Evolutionary conservation across 192 early-diverging fungal species (phyloP).

Genomic region (Linnemannia elongata): DNA sequence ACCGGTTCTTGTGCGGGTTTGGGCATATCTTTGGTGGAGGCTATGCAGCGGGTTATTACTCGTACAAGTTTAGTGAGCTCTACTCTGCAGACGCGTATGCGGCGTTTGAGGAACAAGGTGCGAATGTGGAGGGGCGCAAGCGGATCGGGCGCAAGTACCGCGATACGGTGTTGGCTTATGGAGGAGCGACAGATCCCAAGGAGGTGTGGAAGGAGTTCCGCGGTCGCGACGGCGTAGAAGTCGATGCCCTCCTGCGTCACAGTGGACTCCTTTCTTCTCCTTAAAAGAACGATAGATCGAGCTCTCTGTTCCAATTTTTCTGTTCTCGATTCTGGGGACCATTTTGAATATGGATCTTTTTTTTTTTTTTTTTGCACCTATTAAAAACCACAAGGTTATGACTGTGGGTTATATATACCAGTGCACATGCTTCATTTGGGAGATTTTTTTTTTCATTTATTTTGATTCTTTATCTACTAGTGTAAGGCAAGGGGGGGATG

Average conservation of each 20-base stretch:
- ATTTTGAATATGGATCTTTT: too few relatives aligned
- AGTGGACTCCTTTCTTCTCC: constrained; percentile 43
- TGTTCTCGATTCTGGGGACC: too few relatives aligned
- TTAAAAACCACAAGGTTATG: too few relatives aligned
- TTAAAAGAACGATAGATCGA: too few relatives aligned
- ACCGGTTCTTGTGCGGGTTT: constrained; percentile 70
- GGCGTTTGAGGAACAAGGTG: constrained; percentile 65
- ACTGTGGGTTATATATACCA: too few relatives aligned
- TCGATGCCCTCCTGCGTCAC: constrained; percentile 68
- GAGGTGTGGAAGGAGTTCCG: constrained; percentile 69
- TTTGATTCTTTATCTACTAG: too few relatives aligned
- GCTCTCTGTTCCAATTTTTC: too few relatives aligned
- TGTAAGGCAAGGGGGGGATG: too few relatives aligned
- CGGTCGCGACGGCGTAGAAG: constrained; percentile 63
- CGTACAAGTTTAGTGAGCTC: constrained; percentile 74
- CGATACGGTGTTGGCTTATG: constrained; percentile 69
- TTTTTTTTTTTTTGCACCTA: too few relatives aligned
- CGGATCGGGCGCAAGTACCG: constrained; percentile 64
- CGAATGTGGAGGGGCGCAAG: constrained; percentile 16
- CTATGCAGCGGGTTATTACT: constrained; percentile 73
- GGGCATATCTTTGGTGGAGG: constrained; percentile 73
- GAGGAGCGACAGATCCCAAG: constrained; percentile 66
- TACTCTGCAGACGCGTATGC: constrained; percentile 75
- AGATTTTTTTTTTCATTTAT: too few relatives aligned
- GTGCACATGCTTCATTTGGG: too few relatives aligned